Base-by-base conservation (phyloP, 768 basidiomycete genomes). In the Naganishia kalamii region DNA sequence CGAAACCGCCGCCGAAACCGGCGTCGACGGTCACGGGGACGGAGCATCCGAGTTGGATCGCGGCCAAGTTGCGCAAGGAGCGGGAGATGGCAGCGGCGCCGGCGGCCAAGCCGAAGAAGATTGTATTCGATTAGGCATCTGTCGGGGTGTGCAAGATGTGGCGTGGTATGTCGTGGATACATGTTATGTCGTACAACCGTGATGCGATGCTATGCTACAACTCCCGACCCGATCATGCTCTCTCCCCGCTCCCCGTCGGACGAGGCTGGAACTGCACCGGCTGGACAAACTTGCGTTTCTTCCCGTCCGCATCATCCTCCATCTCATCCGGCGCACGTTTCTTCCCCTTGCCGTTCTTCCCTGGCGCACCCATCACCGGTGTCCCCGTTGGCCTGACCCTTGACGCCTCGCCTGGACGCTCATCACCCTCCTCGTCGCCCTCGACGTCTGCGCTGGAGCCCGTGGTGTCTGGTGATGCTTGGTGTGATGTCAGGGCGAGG, bases 21-120 rank as follows among this genome's bases (percentile, higher is more conserved):
- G 37, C 47, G 49, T 64, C 47, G 40, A 71, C 76, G 41, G 61
- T 62, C 59, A 62, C 52, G 3, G 81, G 74, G 74, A 81, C 84
- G 32, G 69, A 96, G 62, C 96, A 99, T 79, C 94, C 96, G 1
- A 94, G 91, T 15, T 99, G 96, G 94, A 90, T 90, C 77, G 96
- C 96, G 6, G 97, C 93, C 80, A 83, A 83, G 78, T 86, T 85
- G 76, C 77, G 87, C 65, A 90, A 88, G 79, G 71, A 77, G 61
- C 75, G 72, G 69, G 78, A 80, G 67, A 62, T 68, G 51, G 85
- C 70, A 44, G 62, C 4, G 62, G 49, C 7, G 62, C 23, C 4
- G 80, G 80, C 88, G 40, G 77, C 85, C 11, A 84, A 85, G 46
- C 89, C 91, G 27, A 92, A 86, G 75, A 96, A 96, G 81, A 94